These are phyloP conservation scores for Aspergillus sp. DNA, from an alignment of 2,329 filamentous ascomycete species.

Conservation along the genomic window DNA sequence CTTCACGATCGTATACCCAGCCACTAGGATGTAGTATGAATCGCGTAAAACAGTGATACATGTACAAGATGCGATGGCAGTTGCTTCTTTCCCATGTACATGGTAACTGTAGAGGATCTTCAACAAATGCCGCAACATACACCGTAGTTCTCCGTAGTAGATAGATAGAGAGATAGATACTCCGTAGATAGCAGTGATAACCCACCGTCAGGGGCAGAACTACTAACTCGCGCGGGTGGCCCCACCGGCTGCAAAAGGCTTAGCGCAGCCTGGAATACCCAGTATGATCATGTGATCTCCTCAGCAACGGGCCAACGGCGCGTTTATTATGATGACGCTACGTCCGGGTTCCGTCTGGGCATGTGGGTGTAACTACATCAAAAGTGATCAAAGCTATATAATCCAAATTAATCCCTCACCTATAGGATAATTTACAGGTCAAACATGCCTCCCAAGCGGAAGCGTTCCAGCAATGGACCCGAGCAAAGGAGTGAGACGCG, in stretches of 20 bases:
- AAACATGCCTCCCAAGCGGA: slow-evolving; percentile 29
- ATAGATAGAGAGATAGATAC: background rate
- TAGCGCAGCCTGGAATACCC: background rate
- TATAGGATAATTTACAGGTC: background rate
- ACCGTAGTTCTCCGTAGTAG: background rate
- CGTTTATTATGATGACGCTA: slow-evolving; percentile 2
- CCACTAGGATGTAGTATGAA: too few relatives aligned
- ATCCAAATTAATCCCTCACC: background rate
- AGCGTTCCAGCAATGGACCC: slow-evolving; percentile 27
- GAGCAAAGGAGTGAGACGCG: slow-evolving; percentile 19
- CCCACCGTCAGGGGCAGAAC: background rate
- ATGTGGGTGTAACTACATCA: background rate
- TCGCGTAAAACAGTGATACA: too few relatives aligned
- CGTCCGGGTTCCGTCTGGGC: background rate
- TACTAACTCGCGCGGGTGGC: background rate
- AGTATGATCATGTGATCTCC: background rate
- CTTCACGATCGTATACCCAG: too few relatives aligned
- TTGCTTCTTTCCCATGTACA: too few relatives aligned
- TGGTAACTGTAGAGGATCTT: too few relatives aligned
- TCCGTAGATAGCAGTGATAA: background rate
- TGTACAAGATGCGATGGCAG: too few relatives aligned
- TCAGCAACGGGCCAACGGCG: slow-evolving; percentile 2
- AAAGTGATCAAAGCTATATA: background rate
- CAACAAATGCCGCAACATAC: too few relatives aligned
- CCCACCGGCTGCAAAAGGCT: background rate